phyloP scores from a whole-genome alignment of 768 basidiomycete genomes.

The Trametes cinnabarina region DNA sequence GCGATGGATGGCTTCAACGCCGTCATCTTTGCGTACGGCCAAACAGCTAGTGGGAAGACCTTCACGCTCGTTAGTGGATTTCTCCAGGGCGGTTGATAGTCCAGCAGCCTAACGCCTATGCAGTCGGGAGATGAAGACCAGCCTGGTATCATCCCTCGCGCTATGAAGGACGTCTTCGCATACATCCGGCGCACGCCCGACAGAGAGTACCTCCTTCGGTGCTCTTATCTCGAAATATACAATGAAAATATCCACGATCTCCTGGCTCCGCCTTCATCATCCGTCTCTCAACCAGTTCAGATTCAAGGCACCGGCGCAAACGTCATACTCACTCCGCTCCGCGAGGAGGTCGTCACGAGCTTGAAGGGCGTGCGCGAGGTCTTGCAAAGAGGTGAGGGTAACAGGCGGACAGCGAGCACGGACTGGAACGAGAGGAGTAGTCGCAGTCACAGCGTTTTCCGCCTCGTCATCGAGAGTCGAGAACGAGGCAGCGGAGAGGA shows the following conservation, averaged over 20 bases:
- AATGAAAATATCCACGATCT: slow-evolving; percentile 89
- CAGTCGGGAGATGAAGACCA: slow-evolving; percentile 76
- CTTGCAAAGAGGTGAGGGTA: slow-evolving; percentile 79
- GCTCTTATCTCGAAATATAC: slow-evolving; percentile 97
- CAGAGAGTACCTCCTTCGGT: slow-evolving; percentile 91
- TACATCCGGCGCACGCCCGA: slow-evolving; percentile 74
- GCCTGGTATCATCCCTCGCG: slow-evolving; percentile 92
- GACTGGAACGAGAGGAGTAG: slow-evolving; percentile 98
- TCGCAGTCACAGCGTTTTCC: slow-evolving; percentile 91
- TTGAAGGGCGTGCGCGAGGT: slow-evolving; percentile 84
- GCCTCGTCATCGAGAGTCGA: slow-evolving; percentile 87
- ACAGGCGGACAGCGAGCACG: slow-evolving; percentile 90
- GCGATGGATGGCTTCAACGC: slow-evolving; percentile 98
- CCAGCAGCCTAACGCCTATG: neutral
- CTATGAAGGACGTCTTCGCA: slow-evolving; percentile 89
- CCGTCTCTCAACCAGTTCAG: slow-evolving; percentile 60
- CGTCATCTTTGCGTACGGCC: slow-evolving; percentile 92
- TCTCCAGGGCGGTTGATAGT: neutral
- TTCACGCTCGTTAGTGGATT: slow-evolving; percentile 52
- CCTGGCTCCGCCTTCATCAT: slow-evolving; percentile 64
- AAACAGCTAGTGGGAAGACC: slow-evolving; percentile 82
- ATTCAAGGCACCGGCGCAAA: slow-evolving; percentile 66
- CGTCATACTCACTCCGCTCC: slow-evolving; percentile 68
- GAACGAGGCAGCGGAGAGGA: slow-evolving; percentile 50
- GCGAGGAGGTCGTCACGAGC: slow-evolving; percentile 93